Evolutionary conservation across 768 basidiomycete genomes (phyloP), one percentile per base, ranked within the genome.

Genomic region (Naganishia kalamii): DNA sequence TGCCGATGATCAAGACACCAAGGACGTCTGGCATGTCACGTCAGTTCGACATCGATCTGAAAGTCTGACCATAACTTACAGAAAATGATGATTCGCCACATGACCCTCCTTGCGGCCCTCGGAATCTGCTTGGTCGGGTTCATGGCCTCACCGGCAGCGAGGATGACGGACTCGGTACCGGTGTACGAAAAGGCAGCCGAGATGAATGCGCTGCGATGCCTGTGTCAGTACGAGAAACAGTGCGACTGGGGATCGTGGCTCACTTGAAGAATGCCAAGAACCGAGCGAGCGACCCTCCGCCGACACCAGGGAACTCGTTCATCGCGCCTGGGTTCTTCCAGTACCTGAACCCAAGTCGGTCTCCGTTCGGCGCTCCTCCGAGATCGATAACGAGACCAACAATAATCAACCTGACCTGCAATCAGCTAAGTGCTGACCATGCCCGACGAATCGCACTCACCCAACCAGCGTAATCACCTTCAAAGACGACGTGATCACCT

Each of bases 101-200:
- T 88, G 4, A 92, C 88, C 23, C 87, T 82, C 40, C 83, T 81
- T 57, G 89, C 85, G 25, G 89, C 88, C 72, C 85, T 88, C 25
- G 84, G 80, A 68, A 92, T 88, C 71, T 88, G 89, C 32, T 86
- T 85, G 40, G 88, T 84, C 7, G 90, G 90, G 72, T 83, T 88
- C 72, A 85, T 81, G 0, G 87, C 86, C 77, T 92, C 90, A 0
- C 86, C 87, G 19, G 88, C 88, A 29, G 87, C 84, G 62, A 86
- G 87, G 60, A 46, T 68, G 23, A 64, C 41, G 4, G 17, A 27
- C 27, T 69, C 65, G 50, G 74, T 50, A 33, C 33, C 47, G 64
- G 88, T 83, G 29, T 85, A 64, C 5, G 88, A 88, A 81, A 88
- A 92, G 1, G 85, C 85, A 15, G 84, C 84, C 69, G 82, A 81